Base-by-base conservation (phyloP, 179 eudicot genomes). In the Heliamphora pulchella region DNA sequence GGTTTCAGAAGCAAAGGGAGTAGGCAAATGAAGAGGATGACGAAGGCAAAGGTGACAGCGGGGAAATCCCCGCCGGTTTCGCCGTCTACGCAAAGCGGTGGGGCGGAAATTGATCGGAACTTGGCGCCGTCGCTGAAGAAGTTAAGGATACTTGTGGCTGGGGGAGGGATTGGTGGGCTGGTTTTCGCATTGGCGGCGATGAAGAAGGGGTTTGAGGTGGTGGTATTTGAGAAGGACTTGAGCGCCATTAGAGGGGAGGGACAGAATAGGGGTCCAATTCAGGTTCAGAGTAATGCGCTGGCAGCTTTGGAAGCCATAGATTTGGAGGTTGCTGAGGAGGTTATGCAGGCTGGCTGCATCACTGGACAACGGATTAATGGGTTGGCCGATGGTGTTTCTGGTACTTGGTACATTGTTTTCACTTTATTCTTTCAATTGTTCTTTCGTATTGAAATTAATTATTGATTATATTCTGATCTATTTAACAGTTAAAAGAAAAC, bases 231-330 rank as follows among this genome's bases (percentile, higher is more conserved):
- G 88, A 93, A 80, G 86, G 98, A 96, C 62, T 79, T 92, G 87
- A 96, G 98, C 87, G 98, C 98, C 0, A 82, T 96, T 3, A 89
- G 97, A 91, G 99, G 99, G 13, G 98, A 96, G 81, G 98, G 99
- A 13, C 94, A 93, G 72, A 92, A 92, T 73, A 93, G 98, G 50
- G 98, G 99, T 15, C 99, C 99, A 0, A 96, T 96, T 83, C 98
- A 94, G 87, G 82, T 96, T 61, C 99, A 96, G 80, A 96, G 99
- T 61, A 96, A 96, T 81, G 99, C 99, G 0, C 87, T 96, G 85
- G 98, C 99, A 57, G 94, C 98, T 86, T 89, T 96, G 81, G 99
- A 96, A 84, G 98, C 98, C 2, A 92, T 96, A 87, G 99, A 96
- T 86, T 83, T 90, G 90, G 93, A 92, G 57, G 98, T 94, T 74